phyloP scores from a whole-genome alignment of 768 basidiomycete species.

The Phaeolepiota aurea region DNA sequence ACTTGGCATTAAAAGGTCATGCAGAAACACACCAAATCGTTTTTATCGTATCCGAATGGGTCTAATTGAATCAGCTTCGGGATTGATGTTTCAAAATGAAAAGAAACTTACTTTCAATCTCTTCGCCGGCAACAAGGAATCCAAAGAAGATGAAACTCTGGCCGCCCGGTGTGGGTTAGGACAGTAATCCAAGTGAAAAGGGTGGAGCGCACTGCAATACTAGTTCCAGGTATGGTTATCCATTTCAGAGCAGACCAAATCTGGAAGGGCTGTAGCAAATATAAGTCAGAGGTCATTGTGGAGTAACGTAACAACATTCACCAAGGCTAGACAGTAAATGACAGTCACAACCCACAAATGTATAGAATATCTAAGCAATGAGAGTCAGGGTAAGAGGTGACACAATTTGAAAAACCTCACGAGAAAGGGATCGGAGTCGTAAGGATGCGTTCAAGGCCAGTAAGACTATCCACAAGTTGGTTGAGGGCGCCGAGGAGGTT shows the following conservation, averaged over 20 bases:
- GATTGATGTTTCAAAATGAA: not conserved
- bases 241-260: slow-evolving; percentile 45
- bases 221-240: slow-evolving; percentile 59
- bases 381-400: not conserved
- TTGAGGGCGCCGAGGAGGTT: slow-evolving; percentile 38
- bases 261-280: slow-evolving; percentile 48
- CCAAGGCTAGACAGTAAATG: slow-evolving; percentile 54
- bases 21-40: slow-evolving; percentile 53
- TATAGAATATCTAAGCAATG: slow-evolving; percentile 49
- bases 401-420: slow-evolving; percentile 30
- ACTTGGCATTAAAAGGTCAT: slow-evolving; percentile 1
- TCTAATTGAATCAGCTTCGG: slow-evolving; percentile 17
- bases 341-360: slow-evolving; percentile 62
- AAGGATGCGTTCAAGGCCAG: slow-evolving; percentile 63
- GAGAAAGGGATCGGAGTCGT: slow-evolving; percentile 76
- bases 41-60: slow-evolving; percentile 61
- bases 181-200: too few species aligned
- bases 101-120: slow-evolving; percentile 52
- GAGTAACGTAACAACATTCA: slow-evolving; percentile 12
- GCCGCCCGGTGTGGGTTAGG: too few species aligned
- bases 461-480: slow-evolving; percentile 55
- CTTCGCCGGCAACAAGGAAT: slow-evolving; percentile 66
- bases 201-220: slow-evolving; percentile 41
- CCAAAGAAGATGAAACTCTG: slow-evolving; percentile 68
- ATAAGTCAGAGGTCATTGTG: not conserved